phyloP scores from a whole-genome alignment of 495 filamentous ascomycete species.

The Xylaria curta region DNA sequence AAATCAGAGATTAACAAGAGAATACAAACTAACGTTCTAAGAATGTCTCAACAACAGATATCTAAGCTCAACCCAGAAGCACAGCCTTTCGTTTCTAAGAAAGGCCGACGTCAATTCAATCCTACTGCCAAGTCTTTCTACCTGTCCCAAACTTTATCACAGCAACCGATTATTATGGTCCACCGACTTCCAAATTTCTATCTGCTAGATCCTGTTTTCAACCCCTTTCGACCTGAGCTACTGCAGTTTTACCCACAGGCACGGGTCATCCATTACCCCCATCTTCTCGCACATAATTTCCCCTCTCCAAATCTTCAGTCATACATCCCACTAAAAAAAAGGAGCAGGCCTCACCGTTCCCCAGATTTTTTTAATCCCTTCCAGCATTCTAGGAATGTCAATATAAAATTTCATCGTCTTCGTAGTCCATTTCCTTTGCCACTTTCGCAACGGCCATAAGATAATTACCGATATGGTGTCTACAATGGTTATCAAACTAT shows the following conservation, averaged over 20 bases:
- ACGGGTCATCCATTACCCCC: constrained; percentile 36
- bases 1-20: not conserved
- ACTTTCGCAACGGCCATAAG: not conserved
- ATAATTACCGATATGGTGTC: not conserved
- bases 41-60: not conserved
- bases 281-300: constrained; percentile 35
- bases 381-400: not conserved
- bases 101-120: not conserved
- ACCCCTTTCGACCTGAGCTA: not conserved
- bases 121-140: not conserved
- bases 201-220: not conserved
- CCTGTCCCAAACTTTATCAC: not conserved
- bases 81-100: not conserved
- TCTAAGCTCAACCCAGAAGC: not conserved
- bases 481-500: not conserved
- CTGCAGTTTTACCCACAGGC: not conserved
- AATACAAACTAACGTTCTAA: not conserved
- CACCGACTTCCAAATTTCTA: not conserved
- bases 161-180: too few species aligned
- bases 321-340: constrained; percentile 30
- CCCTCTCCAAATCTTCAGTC: constrained; percentile 35
- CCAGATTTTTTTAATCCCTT: not conserved
- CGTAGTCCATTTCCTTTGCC: not conserved
- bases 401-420: not conserved
- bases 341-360: constrained; percentile 21